Evolutionary conservation across 2,329 filamentous ascomycete genomes (phyloP), one percentile per base, ranked within the genome.

Genomic region (Delphinella strobiligena): DNA sequence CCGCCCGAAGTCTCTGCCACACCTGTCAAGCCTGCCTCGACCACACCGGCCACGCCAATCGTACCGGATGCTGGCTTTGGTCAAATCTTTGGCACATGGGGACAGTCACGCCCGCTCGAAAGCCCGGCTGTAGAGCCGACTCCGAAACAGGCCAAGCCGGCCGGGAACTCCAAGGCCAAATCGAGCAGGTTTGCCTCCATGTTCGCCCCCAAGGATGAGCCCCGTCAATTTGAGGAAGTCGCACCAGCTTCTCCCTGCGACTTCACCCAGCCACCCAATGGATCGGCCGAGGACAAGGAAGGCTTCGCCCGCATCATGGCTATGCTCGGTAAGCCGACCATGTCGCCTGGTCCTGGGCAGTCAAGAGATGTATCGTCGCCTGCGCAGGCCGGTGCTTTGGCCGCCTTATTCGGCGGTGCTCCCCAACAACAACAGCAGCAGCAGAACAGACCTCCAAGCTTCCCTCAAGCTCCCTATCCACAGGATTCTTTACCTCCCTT

Each of bases 171-270:
- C 10, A 83, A 82, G 55, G 57, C 71, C 18, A 88, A 89, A 54
- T 75, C 82, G 4, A 95, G 88, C 10, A 74, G 86, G 40, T 95
- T 95, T 55, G 87, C 86, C 37, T 85, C 81, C 3, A 82, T 95
- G 55, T 69, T 69, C 46, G 50, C 54, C 18, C 60, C 62, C 34
- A 61, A 63, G 37, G 62, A 67, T 9, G 49, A 51, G 36, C 38
- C 45, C 15, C 46, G 34, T 14, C 45, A 43, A 10, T 46, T 47
- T 17, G 36, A 49, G 30, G 49, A 51, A 11, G 32, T 27, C 32
- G 16, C 27, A 34, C 35, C 40, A 7, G 46, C 46, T n/a, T 44
- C 49, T 10, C 27, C 46, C 19, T 40, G 47, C 19, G 31, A 31
- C 5, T 32, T 32, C 15, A 53, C 43, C 33, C 51, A 50, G 38